phyloP scores from a whole-genome alignment of 441 rosid genomes.

The Erodium texanum region DNA sequence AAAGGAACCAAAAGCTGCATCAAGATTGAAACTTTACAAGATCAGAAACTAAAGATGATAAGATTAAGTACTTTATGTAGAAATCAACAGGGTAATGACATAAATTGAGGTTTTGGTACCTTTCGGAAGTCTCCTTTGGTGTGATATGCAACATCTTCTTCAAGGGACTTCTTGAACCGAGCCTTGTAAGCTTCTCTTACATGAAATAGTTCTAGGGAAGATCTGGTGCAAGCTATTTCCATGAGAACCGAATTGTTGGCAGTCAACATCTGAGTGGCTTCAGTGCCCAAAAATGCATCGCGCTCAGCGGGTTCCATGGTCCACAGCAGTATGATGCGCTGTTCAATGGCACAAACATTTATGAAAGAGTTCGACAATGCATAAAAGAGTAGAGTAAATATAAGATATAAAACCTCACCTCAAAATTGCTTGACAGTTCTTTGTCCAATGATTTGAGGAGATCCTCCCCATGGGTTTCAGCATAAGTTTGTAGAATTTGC shows the following conservation, averaged over 20 bases:
- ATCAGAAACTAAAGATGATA: background rate
- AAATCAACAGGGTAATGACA: background rate
- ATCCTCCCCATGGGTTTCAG: constrained; percentile 62
- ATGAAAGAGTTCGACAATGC: background rate
- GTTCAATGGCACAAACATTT: background rate
- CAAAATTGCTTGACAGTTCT: constrained; percentile 67
- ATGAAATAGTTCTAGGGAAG: constrained; percentile 53
- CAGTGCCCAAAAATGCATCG: constrained; percentile 66
- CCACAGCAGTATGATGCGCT: constrained; percentile 65
- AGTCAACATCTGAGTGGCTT: constrained; percentile 73
- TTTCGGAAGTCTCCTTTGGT: constrained; percentile 72
- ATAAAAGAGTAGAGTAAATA: constrained; percentile 5
- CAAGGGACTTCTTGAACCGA: constrained; percentile 74
- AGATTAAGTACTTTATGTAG: background rate
- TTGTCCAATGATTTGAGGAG: constrained; percentile 75
- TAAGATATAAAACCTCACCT: constrained; percentile 32
- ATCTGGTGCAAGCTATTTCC: constrained; percentile 88
- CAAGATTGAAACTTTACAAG: constrained; percentile 6
- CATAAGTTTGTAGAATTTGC: constrained; percentile 51
- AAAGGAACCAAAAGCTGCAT: constrained; percentile 67
- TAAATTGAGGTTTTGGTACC: constrained; percentile 22
- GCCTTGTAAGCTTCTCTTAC: constrained; percentile 77
- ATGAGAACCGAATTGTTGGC: constrained; percentile 84
- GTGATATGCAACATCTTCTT: constrained; percentile 86
- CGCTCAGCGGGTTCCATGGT: constrained; percentile 67